Conservation (phyloP, 2,329 filamentous ascomycete species). For the Corynespora cassiicola region DNA sequence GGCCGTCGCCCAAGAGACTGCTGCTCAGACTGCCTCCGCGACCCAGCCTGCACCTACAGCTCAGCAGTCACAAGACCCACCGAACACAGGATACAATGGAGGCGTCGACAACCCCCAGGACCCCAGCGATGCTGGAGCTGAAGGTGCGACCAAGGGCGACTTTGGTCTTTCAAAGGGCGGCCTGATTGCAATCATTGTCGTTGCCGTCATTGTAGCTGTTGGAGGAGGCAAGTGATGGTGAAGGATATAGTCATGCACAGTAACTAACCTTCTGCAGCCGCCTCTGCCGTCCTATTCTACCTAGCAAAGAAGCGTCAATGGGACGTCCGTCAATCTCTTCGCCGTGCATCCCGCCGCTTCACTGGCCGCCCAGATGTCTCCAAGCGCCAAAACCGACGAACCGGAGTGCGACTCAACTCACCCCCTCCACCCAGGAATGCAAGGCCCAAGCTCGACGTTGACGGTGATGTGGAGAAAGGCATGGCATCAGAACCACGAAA, state of each 20-base stretch:
- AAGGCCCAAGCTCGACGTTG: slow-evolving; percentile 21
- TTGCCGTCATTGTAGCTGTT: slow-evolving; percentile 66
- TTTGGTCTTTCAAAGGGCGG: slow-evolving; percentile 72
- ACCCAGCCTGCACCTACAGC: slow-evolving; percentile 18
- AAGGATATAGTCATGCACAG: too few species aligned
- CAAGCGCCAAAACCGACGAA: slow-evolving; percentile 42
- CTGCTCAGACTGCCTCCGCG: slow-evolving; percentile 14
- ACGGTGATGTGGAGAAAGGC: slow-evolving; percentile 44
- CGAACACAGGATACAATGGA: slow-evolving; percentile 42
- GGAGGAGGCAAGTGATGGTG: slow-evolving; percentile 69
- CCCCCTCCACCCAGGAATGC: slow-evolving; percentile 35
- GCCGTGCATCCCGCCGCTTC: slow-evolving; percentile 64
- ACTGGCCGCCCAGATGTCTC: slow-evolving; percentile 46
- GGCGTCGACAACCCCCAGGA: slow-evolving; percentile 43
- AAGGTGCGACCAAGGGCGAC: slow-evolving; percentile 65
- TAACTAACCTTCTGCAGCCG: slow-evolving; percentile 56
- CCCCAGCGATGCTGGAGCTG: slow-evolving; percentile 64
- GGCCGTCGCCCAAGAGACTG: slow-evolving; percentile 30
- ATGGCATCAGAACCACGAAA: slow-evolving; percentile 18
- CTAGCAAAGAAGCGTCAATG: slow-evolving; percentile 85
- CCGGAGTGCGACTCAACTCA: slow-evolving; percentile 42
- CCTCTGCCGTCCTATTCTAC: slow-evolving; percentile 73
- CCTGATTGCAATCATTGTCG: slow-evolving; percentile 77
- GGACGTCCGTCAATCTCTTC: slow-evolving; percentile 75
- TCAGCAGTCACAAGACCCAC: too few species aligned